phyloP scores from a whole-genome alignment of 176 grass and related monocot genomes.

The Dendrocalamus sinicus region DNA sequence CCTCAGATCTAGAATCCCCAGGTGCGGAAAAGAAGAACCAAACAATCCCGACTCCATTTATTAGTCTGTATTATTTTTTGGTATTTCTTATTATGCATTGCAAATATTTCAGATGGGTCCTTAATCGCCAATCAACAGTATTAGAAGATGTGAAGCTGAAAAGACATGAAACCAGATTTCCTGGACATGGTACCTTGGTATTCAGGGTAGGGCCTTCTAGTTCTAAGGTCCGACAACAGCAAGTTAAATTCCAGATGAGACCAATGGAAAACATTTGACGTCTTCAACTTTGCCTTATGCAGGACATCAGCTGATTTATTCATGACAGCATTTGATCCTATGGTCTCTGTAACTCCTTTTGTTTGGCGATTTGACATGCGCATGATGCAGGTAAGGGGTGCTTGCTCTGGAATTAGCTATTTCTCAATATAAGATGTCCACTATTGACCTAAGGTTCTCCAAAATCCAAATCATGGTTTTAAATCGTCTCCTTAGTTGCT shows the following conservation, averaged over 20 bases:
- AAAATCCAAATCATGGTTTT: neutral
- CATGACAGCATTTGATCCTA: slow-evolving; percentile 93
- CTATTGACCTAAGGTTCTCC: slow-evolving; percentile 23
- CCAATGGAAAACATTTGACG: slow-evolving; percentile 38
- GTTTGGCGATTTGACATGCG: slow-evolving; percentile 98
- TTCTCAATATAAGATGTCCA: neutral
- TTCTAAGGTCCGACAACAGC: neutral
- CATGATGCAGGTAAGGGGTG: slow-evolving; percentile 85
- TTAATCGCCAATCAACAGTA: slow-evolving; percentile 72
- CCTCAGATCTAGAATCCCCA: no score
- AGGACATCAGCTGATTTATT: slow-evolving; percentile 99
- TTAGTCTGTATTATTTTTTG: neutral
- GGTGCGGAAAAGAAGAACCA: no score
- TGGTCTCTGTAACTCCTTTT: slow-evolving; percentile 98
- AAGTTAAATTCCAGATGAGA: slow-evolving; percentile 32
- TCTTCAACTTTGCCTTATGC: slow-evolving; percentile 51
- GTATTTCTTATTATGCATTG: slow-evolving; percentile 32
- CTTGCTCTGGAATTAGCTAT: slow-evolving; percentile 8
- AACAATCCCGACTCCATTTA: no score
- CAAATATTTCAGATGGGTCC: slow-evolving; percentile 73
- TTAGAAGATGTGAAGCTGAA: slow-evolving; percentile 75
- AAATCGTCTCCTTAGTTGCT: neutral
- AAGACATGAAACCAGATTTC: slow-evolving; percentile 92
- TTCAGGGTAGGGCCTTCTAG: slow-evolving; percentile 73
- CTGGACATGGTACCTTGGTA: slow-evolving; percentile 99